Percentiles rank a stretch among this genome's conserved stretches.
Evolutionary conservation across 805 yeast species (phyloP).

Genomic region (Saccharomycopsis sp.): DNA sequence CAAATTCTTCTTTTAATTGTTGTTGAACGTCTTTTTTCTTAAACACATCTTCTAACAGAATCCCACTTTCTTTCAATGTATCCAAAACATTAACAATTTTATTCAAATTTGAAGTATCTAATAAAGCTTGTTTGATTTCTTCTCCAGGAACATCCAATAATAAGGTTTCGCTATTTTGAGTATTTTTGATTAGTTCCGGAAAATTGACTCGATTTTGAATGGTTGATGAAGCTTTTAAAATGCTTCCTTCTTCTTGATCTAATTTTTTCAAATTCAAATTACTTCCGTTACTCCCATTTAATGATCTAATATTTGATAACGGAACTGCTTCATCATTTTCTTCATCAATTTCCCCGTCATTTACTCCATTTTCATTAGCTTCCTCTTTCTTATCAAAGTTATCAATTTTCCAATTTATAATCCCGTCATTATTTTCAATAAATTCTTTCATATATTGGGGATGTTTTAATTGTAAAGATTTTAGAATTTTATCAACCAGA

Average conservation of each 20-base stretch:
- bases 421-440: not conserved
- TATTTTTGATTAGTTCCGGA: not conserved
- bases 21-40: conserved; percentile 20
- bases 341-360: not conserved
- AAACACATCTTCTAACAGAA: conserved; percentile 28
- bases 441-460: conserved; percentile 7
- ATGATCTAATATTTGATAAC: not conserved
- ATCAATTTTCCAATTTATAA: not conserved
- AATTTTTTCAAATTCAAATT: conserved; percentile 6
- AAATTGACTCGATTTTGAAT: conserved; percentile 3
- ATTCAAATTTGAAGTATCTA: conserved; percentile 29
- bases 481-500: conserved; percentile 47
- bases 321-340: not conserved
- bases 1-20: conserved; percentile 1
- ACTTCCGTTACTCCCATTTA: not conserved
- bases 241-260: conserved; percentile 21
- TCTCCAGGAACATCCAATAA: conserved; percentile 26
- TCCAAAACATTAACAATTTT: conserved; percentile 30
- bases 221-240: conserved; percentile 19
- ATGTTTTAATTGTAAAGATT: conserved; percentile 25
- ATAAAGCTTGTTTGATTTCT: conserved; percentile 26
- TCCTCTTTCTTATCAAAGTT: conserved; percentile 1
- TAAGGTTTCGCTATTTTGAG: not conserved
- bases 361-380: conserved; percentile 1
- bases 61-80: conserved; percentile 31